Percentiles rank a stretch among this genome's conserved stretches.
phyloP scores from a whole-genome alignment of 352 stramenopile genomes.

The Pythium periplocum region DNA sequence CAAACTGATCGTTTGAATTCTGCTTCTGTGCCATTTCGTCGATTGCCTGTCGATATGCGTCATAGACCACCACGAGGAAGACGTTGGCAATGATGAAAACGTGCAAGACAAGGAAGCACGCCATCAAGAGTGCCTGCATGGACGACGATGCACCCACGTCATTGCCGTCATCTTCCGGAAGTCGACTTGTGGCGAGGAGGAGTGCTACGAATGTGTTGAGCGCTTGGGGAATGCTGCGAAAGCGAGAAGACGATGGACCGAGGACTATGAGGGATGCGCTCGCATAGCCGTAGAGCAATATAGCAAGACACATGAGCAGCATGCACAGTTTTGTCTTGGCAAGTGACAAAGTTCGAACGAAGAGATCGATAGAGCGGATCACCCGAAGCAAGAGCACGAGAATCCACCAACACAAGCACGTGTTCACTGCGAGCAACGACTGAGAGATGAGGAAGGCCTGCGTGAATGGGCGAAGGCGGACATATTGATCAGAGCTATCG shows the following conservation, averaged over 20 bases:
- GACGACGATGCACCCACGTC: conserved; percentile 12
- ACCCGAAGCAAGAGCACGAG: conserved; percentile 37
- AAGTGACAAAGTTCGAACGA: conserved; percentile 29
- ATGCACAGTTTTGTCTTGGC: conserved; percentile 26
- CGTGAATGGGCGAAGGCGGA: conserved; percentile 30
- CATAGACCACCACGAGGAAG: conserved; percentile 40
- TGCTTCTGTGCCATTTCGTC: conserved; percentile 22
- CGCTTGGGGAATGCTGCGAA: conserved; percentile 28
- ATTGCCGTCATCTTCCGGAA: conserved; percentile 10
- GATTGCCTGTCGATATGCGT: conserved; percentile 27
- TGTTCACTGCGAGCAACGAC: conserved; percentile 26
- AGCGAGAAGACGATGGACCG: conserved; percentile 23
- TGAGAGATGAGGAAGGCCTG: conserved; percentile 33
- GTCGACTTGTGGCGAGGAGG: conserved; percentile 15
- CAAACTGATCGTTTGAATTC: conserved; percentile 17
- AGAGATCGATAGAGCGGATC: conserved; percentile 30
- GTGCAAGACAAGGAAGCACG: conserved; percentile 37
- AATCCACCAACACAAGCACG: conserved; percentile 39
- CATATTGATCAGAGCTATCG: conserved; percentile 24
- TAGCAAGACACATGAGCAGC: conserved; percentile 24
- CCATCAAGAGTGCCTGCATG: conserved; percentile 27
- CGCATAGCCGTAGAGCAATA: conserved; percentile 42
- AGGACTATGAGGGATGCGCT: conserved; percentile 37
- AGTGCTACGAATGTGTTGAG: conserved; percentile 32
- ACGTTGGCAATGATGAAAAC: conserved; percentile 40